Percentiles rank a stretch among this genome's conserved stretches.
These are phyloP conservation scores for Ogataea chonburiensis DNA, from an alignment of 805 yeast genomes.

Conservation along the genomic window DNA sequence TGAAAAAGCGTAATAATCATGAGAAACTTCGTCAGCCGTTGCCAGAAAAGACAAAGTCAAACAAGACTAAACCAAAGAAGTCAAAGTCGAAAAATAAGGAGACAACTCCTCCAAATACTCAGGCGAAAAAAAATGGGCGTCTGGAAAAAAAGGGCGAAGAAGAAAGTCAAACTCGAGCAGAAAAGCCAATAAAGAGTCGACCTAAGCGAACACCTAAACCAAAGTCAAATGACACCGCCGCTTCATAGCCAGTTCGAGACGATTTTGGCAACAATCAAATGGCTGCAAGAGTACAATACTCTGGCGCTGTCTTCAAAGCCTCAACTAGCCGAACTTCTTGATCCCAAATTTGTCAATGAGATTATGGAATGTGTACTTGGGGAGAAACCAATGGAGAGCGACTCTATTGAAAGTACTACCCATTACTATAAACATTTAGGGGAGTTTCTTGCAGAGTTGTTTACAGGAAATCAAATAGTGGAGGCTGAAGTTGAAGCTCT, in stretches of 20 bases:
- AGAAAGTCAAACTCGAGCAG: not conserved
- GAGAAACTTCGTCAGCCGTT: too few species aligned
- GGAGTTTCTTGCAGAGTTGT: conserved; percentile 13
- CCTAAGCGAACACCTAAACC: not conserved
- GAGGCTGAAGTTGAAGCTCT: conserved; percentile 15
- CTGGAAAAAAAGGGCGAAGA: conserved; percentile 10
- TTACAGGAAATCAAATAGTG: conserved; percentile 18
- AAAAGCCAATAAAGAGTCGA: conserved; percentile 3
- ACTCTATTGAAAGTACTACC: conserved; percentile 3
- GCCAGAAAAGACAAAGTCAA: conserved; percentile 26
- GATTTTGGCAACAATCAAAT: conserved; percentile 24
- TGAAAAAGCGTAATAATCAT: too few species aligned
- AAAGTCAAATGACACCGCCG: conserved; percentile 2
- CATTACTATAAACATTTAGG: conserved; percentile 13
- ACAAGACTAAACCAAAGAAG: conserved; percentile 12
- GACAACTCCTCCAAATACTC: too few species aligned
- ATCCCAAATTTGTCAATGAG: conserved; percentile 20
- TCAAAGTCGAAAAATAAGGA: conserved; percentile 5
- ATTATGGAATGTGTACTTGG: conserved; percentile 22
- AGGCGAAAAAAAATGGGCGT: conserved; percentile 2
- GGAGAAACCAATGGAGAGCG: conserved; percentile 16
- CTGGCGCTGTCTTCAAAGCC: conserved; percentile 15
- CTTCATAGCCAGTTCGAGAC: conserved; percentile 15
- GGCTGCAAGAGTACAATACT: conserved; percentile 26
- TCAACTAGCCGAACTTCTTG: conserved; percentile 12